Evolutionary conservation across 352 stramenopile species (phyloP), one percentile per base, ranked within the genome.

Genomic region (Globisporangium acanthophoron): DNA sequence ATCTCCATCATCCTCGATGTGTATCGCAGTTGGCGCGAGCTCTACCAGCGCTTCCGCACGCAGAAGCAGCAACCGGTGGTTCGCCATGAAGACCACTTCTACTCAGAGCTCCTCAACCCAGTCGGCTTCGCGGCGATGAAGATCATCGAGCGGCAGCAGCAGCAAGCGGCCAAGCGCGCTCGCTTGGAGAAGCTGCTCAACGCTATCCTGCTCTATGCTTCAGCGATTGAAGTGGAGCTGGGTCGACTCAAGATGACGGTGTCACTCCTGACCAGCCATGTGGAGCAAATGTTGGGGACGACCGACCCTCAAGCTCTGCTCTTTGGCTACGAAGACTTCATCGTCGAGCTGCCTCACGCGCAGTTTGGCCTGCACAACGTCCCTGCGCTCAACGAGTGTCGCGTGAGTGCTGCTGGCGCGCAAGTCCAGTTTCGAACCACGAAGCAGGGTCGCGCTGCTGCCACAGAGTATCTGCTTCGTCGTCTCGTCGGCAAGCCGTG

Each of bases 351-450:
- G 0, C 69, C 69, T 4, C n/a, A 33, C 2, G 27, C 55, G 3
- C 43, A 58, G 2, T 63, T 58, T 3, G 66, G 63, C 2, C 37
- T 90, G 6, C 65, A 85, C 52, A 88, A 80, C 45, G 63, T 69
- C 3, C 80, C 80, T 12, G 52, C 68, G 6, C 66, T 75, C 33
- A 80, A 87, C 46, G 76, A 87, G 57, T 88, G 77, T 44, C 53
- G 76, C 3, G 48, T 92, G 31, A 62, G 82, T 51, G 71, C 66
- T 39, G 71, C 65, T 2, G 76, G 76, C 16, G 66, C 64, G 4
- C 69, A 67, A 2, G 53, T 83, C 31, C 58, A 71, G n/a, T 89
- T 87, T 66, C 73, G 65, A 54, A 79, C 75, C 27, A 88, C 78
- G 11, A 70, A 73, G 55, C 66, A 81, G 47, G 82, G 82, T 5